Evolutionary conservation across 2,329 filamentous ascomycete genomes (phyloP).

Genomic region (Westerdykella sp.): DNA sequence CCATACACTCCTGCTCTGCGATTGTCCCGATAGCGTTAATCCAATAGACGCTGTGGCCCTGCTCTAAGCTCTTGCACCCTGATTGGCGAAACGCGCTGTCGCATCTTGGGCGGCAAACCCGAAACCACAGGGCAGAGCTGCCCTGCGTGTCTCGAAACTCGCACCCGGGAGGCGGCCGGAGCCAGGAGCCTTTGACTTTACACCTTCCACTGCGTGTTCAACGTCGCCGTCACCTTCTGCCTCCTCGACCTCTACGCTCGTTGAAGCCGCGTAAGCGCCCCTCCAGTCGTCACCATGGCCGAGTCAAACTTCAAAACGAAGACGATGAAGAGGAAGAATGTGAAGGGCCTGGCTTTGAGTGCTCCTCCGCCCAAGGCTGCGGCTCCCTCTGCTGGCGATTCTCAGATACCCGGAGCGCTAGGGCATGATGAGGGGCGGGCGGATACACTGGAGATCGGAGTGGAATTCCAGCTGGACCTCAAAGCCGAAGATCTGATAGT

Average conservation of each 20-base stretch:
- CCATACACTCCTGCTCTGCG: conserved; percentile 10
- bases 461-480: conserved; percentile 92
- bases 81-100: conserved; percentile 34
- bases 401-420: conserved; percentile 54
- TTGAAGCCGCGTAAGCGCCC: conserved; percentile 9
- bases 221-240: neutral
- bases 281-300: conserved; percentile 42
- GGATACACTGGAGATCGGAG: conserved; percentile 85
- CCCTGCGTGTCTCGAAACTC: conserved; percentile 4
- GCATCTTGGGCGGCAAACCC: conserved; percentile 33
- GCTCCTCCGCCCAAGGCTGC: conserved; percentile 65
- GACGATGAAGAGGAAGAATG: conserved; percentile 98
- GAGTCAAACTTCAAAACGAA: conserved; percentile 55
- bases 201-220: conserved; percentile 7
- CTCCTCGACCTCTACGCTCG: neutral
- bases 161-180: neutral
- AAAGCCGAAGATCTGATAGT: conserved; percentile 88
- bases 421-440: conserved; percentile 56
- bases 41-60: conserved; percentile 37
- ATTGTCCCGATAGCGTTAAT: conserved; percentile 27
- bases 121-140: conserved; percentile 22
- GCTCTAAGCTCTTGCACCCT: conserved; percentile 23
- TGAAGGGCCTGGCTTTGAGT: conserved; percentile 88
- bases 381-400: conserved; percentile 66
- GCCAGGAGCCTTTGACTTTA: neutral